Percentiles rank a stretch among this genome's conserved stretches.
These are phyloP conservation scores for Citrus reticulata DNA, from an alignment of 345 rosid species.

Conservation along the genomic window DNA sequence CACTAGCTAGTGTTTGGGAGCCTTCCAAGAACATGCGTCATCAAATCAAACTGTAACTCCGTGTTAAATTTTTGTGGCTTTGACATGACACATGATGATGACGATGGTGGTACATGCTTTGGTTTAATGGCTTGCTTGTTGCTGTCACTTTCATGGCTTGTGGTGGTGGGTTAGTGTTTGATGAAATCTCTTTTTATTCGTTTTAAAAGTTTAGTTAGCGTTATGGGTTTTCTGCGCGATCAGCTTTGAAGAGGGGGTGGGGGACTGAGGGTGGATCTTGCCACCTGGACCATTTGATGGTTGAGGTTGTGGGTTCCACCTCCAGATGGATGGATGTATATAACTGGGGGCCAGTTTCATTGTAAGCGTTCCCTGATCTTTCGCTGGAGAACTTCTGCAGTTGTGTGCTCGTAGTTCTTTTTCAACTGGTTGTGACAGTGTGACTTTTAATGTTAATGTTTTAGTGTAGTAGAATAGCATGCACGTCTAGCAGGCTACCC, in stretches of 20 bases:
- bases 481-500: not conserved
- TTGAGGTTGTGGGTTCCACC: slow-evolving; percentile 39
- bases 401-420: not conserved
- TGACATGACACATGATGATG: not conserved
- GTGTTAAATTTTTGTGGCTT: not conserved
- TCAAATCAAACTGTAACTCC: not conserved
- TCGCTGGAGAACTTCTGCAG: not conserved
- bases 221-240: too few species aligned
- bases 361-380: not conserved
- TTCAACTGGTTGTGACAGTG: not conserved
- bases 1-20: not conserved
- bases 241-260: too few species aligned
- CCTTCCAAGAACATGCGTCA: not conserved
- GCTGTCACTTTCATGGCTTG: not conserved
- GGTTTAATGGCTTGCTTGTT: not conserved
- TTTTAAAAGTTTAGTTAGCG: not conserved
- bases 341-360: not conserved
- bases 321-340: not conserved
- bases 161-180: not conserved
- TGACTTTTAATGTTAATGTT: not conserved
- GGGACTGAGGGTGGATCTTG: slow-evolving; percentile 28
- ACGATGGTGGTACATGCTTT: not conserved
- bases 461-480: not conserved
- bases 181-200: not conserved
- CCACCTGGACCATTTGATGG: slow-evolving; percentile 27